These are phyloP conservation scores for Populus davidiana DNA, from an alignment of 345 rosid species.

Conservation along the genomic window DNA sequence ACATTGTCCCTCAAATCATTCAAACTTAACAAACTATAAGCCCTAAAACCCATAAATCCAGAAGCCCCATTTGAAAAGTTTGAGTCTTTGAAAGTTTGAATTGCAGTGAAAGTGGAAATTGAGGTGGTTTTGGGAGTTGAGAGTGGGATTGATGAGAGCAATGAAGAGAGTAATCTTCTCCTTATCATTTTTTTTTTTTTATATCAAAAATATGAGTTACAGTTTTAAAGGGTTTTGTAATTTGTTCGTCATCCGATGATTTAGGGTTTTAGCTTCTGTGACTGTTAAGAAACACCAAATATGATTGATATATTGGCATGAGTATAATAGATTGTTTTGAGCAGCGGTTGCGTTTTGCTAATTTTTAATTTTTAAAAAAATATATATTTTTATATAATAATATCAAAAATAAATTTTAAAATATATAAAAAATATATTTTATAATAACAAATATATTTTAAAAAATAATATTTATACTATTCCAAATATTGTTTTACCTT, in stretches of 20 bases:
- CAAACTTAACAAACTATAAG: constrained; percentile 68
- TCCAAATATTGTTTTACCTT: too few species aligned
- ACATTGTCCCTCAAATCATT: constrained; percentile 81
- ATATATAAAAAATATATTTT: too few species aligned
- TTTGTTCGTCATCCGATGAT: background rate
- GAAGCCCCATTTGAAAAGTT: background rate
- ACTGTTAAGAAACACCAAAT: too few species aligned
- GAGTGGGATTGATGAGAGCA: constrained; percentile 7
- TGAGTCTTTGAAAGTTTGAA: background rate
- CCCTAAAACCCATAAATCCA: constrained; percentile 42
- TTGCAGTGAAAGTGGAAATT: background rate
- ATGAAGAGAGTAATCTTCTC: constrained; percentile 8
- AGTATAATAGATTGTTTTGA: too few species aligned
- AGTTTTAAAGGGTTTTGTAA: background rate
- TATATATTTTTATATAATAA: too few species aligned
- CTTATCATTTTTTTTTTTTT: constrained; percentile 1
- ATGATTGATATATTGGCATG: too few species aligned
- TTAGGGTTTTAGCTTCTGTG: background rate
- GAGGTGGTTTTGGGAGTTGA: background rate
- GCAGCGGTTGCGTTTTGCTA: too few species aligned
- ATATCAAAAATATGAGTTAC: background rate
- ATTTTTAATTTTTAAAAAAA: too few species aligned
- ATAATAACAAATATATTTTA: too few species aligned
- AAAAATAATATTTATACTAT: too few species aligned
- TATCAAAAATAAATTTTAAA: too few species aligned